Conservation (phyloP, 257 asterid species). For the Gardenia jasminoides region DNA sequence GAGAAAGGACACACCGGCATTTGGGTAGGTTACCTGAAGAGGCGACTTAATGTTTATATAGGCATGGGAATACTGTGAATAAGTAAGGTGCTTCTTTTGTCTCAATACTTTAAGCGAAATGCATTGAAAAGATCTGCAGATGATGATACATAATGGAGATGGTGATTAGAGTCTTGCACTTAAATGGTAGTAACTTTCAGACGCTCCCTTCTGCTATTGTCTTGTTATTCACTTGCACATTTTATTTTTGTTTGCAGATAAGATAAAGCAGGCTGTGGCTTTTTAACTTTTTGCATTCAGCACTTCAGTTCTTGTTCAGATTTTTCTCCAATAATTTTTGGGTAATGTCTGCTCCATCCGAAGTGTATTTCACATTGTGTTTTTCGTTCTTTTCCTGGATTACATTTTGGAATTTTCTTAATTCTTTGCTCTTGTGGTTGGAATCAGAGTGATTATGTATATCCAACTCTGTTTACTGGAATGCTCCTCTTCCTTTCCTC, state of each 20-base stretch:
- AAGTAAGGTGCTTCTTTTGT: conserved; percentile 5
- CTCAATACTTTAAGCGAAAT: conserved; percentile 1
- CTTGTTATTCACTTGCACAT: background rate
- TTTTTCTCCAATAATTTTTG: background rate
- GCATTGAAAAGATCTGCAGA: background rate
- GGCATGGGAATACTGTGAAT: background rate
- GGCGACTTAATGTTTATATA: background rate
- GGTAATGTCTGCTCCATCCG: conserved; percentile 1
- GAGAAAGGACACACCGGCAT: background rate
- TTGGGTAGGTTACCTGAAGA: background rate
- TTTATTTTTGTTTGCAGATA: conserved; percentile 16
- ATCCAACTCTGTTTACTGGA: too few species aligned
- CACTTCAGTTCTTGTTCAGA: background rate
- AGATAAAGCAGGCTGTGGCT: background rate
- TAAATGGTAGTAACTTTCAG: background rate
- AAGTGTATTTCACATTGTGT: background rate
- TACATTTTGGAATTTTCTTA: background rate
- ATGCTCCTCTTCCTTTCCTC: background rate
- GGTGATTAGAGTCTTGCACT: background rate
- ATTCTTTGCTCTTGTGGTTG: background rate
- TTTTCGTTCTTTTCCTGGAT: conserved; percentile 5
- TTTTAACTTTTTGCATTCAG: background rate
- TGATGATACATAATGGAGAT: background rate
- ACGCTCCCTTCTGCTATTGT: background rate
- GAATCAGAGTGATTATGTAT: background rate